Evolutionary conservation across 208 protist genomes (phyloP).

Genomic region (Borovskyia barvae): DNA sequence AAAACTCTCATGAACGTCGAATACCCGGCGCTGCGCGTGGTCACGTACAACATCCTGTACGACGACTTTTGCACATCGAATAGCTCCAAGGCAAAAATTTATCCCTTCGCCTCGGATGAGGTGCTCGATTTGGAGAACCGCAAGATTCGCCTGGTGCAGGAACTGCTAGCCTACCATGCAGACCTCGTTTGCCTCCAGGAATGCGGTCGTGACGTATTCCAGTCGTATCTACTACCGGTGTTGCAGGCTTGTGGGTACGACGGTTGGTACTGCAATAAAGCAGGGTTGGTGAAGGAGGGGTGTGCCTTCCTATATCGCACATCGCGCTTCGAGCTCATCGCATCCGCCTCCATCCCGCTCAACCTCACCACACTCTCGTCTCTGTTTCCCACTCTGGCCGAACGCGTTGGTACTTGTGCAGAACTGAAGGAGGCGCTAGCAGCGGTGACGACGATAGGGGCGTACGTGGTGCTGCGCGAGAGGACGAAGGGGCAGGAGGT

Average conservation of each 20-base stretch:
- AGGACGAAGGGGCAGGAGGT: constrained; percentile 38
- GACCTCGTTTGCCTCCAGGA: constrained; percentile 90
- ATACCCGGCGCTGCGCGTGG: constrained; percentile 65
- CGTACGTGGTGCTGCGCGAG: constrained; percentile 44
- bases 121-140: constrained; percentile 70
- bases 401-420: constrained; percentile 29
- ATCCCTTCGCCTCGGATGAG: constrained; percentile 83
- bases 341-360: constrained; percentile 39
- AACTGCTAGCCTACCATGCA: constrained; percentile 76
- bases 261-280: constrained; percentile 80
- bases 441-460: constrained; percentile 59
- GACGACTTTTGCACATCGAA: constrained; percentile 82
- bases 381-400: constrained; percentile 42
- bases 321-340: constrained; percentile 46
- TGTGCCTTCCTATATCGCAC: constrained; percentile 64
- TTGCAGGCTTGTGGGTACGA: constrained; percentile 65
- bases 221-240: constrained; percentile 60
- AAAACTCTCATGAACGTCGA: constrained; percentile 28
- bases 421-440: constrained; percentile 69
- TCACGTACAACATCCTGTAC: constrained; percentile 92
- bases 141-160: constrained; percentile 71
- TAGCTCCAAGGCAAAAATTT: constrained; percentile 65
- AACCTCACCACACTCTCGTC: constrained; percentile 51
- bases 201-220: constrained; percentile 80
- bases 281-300: constrained; percentile 68